Conservation (phyloP, 257 asterid species). For the Nicotiana benthamiana region DNA sequence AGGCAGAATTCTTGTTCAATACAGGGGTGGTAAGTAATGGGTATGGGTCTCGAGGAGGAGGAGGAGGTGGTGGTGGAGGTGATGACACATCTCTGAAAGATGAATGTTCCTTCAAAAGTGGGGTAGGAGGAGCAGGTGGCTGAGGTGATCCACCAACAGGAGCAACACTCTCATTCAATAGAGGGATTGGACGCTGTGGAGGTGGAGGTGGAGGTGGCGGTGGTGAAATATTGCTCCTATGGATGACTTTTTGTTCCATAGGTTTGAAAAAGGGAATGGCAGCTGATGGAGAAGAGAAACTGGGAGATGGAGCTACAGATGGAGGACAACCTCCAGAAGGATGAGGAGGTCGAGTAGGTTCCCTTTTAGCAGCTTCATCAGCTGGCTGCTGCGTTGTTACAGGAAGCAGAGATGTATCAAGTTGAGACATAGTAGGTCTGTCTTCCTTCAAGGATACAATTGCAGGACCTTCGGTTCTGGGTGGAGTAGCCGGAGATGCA, state of each 20-base stretch:
- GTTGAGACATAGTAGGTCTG: not conserved
- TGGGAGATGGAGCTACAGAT: constrained; percentile 9
- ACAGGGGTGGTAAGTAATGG: not conserved
- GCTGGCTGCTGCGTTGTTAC: not conserved
- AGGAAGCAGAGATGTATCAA: constrained; percentile 1
- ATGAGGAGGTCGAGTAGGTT: constrained; percentile 17
- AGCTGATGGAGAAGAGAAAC: constrained; percentile 8
- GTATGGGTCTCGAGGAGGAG: constrained; percentile 9
- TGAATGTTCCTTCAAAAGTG: constrained; percentile 23
- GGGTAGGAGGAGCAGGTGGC: constrained; percentile 20
- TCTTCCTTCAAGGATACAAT: constrained; percentile 4
- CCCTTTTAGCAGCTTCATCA: constrained; percentile 9
- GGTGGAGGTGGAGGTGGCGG: constrained; percentile 9
- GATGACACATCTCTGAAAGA: constrained; percentile 10
- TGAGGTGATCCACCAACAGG: constrained; percentile 14
- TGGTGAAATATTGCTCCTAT: constrained; percentile 14
- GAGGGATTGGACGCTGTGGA: constrained; percentile 9
- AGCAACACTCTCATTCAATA: constrained; percentile 11
- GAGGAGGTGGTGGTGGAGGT: constrained; percentile 24
- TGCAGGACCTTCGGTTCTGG: constrained; percentile 1
- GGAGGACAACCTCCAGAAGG: constrained; percentile 8
- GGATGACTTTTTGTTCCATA: constrained; percentile 2
- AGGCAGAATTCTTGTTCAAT: constrained; percentile 17
- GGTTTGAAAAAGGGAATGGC: not conserved
- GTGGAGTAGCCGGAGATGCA: constrained; percentile 14